These are phyloP conservation scores for Wickerhamiella azyma DNA, from an alignment of 805 yeast species.

Conservation along the genomic window DNA sequence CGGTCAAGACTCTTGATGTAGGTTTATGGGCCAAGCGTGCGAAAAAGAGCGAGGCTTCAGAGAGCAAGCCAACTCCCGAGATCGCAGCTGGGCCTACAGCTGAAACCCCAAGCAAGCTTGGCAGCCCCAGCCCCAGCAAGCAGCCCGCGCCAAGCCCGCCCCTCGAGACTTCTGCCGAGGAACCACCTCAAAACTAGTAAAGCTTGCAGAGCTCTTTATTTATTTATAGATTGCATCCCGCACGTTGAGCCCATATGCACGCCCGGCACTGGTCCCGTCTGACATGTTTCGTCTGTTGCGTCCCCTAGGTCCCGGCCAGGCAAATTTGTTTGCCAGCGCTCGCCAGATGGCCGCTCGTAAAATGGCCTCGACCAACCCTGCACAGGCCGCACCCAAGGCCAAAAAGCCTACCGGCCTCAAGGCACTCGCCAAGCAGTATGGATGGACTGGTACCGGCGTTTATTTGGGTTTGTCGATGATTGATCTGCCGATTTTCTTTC, in stretches of 20 bases:
- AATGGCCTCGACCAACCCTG: neutral
- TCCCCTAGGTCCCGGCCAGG: neutral
- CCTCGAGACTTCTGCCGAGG: conserved; percentile 12
- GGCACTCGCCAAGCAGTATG: conserved; percentile 69
- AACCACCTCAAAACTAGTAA: too few relatives aligned
- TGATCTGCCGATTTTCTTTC: conserved; percentile 73
- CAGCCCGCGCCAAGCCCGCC: conserved; percentile 15
- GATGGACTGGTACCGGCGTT: conserved; percentile 80
- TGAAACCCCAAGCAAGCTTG: neutral
- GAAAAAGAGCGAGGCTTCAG: neutral
- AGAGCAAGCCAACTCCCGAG: too few relatives aligned
- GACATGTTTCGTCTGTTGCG: neutral
- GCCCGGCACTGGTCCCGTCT: neutral
- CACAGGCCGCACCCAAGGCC: neutral
- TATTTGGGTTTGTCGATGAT: conserved; percentile 58
- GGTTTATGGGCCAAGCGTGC: neutral
- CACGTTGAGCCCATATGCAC: too few relatives aligned
- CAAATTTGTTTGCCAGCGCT: neutral
- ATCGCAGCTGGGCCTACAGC: neutral
- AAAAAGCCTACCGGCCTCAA: conserved; percentile 25
- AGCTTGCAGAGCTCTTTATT: too few relatives aligned
- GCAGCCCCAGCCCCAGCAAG: conserved; percentile 4
- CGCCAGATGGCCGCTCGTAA: neutral
- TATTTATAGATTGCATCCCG: too few relatives aligned
- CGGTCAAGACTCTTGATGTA: neutral